A percentile compares a stretch with the other conserved stretches of the same genome.
Conservation (phyloP, 2,329 filamentous ascomycete species). For the Sarocladium brachiariae region DNA sequence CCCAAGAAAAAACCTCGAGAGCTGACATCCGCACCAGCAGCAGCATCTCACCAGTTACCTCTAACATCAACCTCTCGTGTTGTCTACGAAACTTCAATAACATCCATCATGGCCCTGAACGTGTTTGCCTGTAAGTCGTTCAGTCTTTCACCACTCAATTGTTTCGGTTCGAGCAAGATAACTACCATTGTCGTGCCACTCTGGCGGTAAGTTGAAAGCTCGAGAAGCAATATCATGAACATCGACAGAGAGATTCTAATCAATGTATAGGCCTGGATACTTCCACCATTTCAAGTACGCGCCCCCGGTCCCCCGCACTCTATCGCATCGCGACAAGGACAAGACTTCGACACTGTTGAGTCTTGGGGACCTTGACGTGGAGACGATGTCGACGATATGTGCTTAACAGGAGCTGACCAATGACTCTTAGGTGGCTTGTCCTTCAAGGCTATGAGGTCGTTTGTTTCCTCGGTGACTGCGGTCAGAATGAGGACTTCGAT, state of each 20-base stretch:
- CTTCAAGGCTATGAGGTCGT: slow-evolving; percentile 13
- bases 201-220: slow-evolving; percentile 15
- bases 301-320: background rate
- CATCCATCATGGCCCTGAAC: slow-evolving; percentile 16
- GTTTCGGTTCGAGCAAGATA: background rate
- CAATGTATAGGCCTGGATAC: slow-evolving; percentile 15
- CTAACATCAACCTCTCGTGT: background rate
- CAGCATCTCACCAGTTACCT: background rate
- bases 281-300: slow-evolving; percentile 13
- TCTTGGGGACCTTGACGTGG: background rate
- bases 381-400: background rate
- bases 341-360: background rate
- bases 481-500: slow-evolving; percentile 63
- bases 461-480: slow-evolving; percentile 55
- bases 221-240: background rate
- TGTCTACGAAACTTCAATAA: slow-evolving; percentile 7
- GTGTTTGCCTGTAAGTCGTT: slow-evolving; percentile 18
- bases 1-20: background rate
- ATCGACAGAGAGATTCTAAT: slow-evolving; percentile 8
- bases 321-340: background rate
- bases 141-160: slow-evolving; percentile 10
- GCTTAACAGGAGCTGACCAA: background rate
- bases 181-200: slow-evolving; percentile 16
- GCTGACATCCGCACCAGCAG: background rate
- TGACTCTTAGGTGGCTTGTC: slow-evolving; percentile 8